A percentile compares a stretch with the other conserved stretches of the same genome.
Evolutionary conservation across 768 basidiomycete species (phyloP).

Genomic region (Brasilioporus rufonigricans): DNA sequence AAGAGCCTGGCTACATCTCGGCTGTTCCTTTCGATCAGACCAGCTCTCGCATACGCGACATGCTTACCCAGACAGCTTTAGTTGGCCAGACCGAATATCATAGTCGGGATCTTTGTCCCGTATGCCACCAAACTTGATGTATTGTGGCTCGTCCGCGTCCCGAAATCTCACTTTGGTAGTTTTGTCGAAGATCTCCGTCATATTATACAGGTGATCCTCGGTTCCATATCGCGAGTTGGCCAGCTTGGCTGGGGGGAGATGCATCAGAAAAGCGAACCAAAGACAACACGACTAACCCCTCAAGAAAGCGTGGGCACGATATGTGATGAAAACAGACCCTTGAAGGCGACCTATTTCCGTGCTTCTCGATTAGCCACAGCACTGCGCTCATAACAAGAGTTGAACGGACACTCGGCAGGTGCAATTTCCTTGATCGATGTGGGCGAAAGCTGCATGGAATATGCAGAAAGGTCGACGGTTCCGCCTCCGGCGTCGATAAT

Average conservation of each 20-base stretch:
- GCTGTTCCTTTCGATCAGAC: constrained; percentile 29
- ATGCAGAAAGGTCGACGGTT: constrained; percentile 40
- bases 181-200: constrained; percentile 35
- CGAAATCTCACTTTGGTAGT: constrained; percentile 40
- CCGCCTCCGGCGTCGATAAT: constrained; percentile 50
- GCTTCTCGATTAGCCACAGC: not conserved
- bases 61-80: constrained; percentile 36
- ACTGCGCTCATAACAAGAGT: not conserved
- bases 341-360: constrained; percentile 34
- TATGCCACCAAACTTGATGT: constrained; percentile 36
- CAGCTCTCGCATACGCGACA: constrained; percentile 28
- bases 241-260: constrained; percentile 22
- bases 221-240: constrained; percentile 28
- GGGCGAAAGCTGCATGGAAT: constrained; percentile 38
- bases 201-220: constrained; percentile 29
- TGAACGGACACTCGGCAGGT: constrained; percentile 30
- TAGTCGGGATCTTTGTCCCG: constrained; percentile 34
- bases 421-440: constrained; percentile 37
- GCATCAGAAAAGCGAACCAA: not conserved
- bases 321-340: constrained; percentile 37
- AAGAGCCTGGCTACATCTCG: constrained; percentile 12
- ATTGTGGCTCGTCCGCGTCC: constrained; percentile 33
- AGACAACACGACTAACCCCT: constrained; percentile 21
- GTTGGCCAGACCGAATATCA: constrained; percentile 36
- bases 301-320: constrained; percentile 32